Conservation (phyloP, 2,329 filamentous ascomycete genomes). For the Penicillium sclerotiorum region DNA sequence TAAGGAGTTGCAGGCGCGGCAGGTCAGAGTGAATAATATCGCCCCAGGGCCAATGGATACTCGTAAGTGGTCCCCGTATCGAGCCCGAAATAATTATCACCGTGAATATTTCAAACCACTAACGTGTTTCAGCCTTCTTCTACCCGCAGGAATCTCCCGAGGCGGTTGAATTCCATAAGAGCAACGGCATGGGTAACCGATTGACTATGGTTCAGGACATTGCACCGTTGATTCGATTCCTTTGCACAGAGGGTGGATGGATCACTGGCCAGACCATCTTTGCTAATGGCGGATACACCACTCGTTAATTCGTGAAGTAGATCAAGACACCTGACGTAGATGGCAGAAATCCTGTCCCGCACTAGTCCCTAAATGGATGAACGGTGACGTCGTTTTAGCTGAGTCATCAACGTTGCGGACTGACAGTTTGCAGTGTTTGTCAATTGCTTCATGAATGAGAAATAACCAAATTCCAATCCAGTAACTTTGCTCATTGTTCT, state of each 20-base stretch:
- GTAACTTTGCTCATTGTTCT: too few relatives aligned
- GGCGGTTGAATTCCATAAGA: conserved; percentile 50
- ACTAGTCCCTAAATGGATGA: conserved; percentile 16
- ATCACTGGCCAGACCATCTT: conserved; percentile 54
- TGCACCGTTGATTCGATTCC: conserved; percentile 49
- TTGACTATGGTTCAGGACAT: conserved; percentile 50
- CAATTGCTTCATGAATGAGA: too few relatives aligned
- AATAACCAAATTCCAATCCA: too few relatives aligned
- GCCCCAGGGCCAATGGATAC: conserved; percentile 60
- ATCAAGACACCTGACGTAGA: background rate
- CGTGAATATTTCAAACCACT: background rate
- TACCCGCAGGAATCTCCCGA: conserved; percentile 48
- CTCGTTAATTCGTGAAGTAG: conserved; percentile 32
- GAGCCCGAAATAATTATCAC: background rate
- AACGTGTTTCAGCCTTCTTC: conserved; percentile 44
- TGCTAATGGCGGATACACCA: conserved; percentile 54
- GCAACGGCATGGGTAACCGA: conserved; percentile 45
- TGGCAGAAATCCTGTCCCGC: conserved; percentile 2
- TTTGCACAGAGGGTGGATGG: conserved; percentile 50
- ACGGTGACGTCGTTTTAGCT: too few relatives aligned
- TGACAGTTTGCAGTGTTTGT: background rate
- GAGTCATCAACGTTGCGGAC: background rate
- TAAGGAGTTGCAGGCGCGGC: conserved; percentile 57
- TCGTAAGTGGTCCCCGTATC: conserved; percentile 31
- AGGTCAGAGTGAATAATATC: conserved; percentile 56